phyloP scores from a whole-genome alignment of 2,329 filamentous ascomycete species.

The Bipolaris cookei region DNA sequence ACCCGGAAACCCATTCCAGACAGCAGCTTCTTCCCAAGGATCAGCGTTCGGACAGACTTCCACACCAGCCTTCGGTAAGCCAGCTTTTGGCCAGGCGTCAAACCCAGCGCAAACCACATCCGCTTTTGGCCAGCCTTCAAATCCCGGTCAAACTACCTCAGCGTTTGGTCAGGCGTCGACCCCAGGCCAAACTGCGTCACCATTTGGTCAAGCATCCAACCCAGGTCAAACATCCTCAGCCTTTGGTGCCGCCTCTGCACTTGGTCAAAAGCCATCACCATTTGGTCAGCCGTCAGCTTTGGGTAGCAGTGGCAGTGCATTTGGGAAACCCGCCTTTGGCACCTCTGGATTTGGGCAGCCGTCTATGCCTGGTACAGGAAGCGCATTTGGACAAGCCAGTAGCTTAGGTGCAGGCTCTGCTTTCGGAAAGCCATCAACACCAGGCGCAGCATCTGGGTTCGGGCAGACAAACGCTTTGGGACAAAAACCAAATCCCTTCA shows the following conservation, averaged over 20 bases:
- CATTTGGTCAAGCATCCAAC: conserved; percentile 51
- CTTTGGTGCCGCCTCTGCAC: conserved; percentile 52
- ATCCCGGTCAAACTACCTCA: conserved; percentile 15
- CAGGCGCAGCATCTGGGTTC: conserved; percentile 38
- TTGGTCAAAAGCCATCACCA: conserved; percentile 30
- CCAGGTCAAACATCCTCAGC: conserved; percentile 21
- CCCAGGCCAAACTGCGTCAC: conserved; percentile 20
- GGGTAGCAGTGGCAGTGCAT: conserved; percentile 39
- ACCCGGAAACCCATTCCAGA: conserved; percentile 13
- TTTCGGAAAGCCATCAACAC: conserved; percentile 46
- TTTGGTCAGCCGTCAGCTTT: conserved; percentile 42
- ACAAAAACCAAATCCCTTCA: conserved; percentile 48
- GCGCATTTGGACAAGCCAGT: conserved; percentile 31
- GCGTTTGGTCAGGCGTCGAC: conserved; percentile 53
- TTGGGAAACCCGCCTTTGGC: conserved; percentile 49
- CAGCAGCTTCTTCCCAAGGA: conserved; percentile 26
- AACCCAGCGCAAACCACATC: conserved; percentile 23
- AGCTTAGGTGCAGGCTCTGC: conserved; percentile 28
- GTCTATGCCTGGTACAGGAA: conserved; percentile 35
- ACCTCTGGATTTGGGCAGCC: conserved; percentile 50
- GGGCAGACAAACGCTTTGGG: conserved; percentile 40
- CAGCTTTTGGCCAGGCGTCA: conserved; percentile 52
- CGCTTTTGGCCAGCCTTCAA: conserved; percentile 8
- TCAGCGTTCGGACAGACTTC: conserved; percentile 48
- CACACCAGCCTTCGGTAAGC: conserved; percentile 42